A percentile compares a stretch with the other conserved stretches of the same genome.
These are phyloP conservation scores for Dicorynia guianensis DNA, from an alignment of 306 rosid species.

Conservation along the genomic window DNA sequence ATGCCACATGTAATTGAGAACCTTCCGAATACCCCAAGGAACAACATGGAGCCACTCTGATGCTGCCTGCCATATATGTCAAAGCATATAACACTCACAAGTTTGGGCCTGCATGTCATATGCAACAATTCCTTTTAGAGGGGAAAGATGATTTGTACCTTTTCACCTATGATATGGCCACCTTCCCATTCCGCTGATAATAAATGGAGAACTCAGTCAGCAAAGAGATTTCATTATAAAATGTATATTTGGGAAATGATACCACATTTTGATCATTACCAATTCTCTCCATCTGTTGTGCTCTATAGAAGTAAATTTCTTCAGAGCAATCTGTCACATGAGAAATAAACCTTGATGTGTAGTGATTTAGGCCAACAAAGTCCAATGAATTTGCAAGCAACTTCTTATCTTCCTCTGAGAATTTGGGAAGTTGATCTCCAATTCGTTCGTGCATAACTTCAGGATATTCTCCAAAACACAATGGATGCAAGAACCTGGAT, in stretches of 20 bases:
- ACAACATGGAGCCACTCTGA: constrained; percentile 96
- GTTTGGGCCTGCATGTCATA: background rate
- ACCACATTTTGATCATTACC: constrained; percentile 51
- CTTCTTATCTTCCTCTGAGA: constrained; percentile 78
- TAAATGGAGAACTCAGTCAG: constrained; percentile 38
- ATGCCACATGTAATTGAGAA: constrained; percentile 70
- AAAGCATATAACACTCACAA: constrained; percentile 17
- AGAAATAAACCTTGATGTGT: constrained; percentile 87
- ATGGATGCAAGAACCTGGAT: constrained; percentile 80
- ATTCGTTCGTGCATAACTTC: constrained; percentile 72
- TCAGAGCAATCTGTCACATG: constrained; percentile 51
- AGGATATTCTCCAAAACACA: constrained; percentile 86
- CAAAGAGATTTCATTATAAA: constrained; percentile 20
- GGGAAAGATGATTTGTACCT: constrained; percentile 55
- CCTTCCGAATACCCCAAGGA: constrained; percentile 92
- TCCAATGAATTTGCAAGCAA: constrained; percentile 67
- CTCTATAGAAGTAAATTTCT: constrained; percentile 52
- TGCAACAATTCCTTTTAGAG: constrained; percentile 6
- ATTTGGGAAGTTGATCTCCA: constrained; percentile 86
- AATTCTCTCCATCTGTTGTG: constrained; percentile 64
- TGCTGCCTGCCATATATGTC: constrained; percentile 79
- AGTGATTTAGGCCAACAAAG: constrained; percentile 87
- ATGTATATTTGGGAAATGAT: constrained; percentile 17
- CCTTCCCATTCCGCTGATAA: constrained; percentile 83
- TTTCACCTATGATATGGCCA: constrained; percentile 84